Conservation (phyloP, 768 basidiomycete genomes). For the Scleroderma citrinum region DNA sequence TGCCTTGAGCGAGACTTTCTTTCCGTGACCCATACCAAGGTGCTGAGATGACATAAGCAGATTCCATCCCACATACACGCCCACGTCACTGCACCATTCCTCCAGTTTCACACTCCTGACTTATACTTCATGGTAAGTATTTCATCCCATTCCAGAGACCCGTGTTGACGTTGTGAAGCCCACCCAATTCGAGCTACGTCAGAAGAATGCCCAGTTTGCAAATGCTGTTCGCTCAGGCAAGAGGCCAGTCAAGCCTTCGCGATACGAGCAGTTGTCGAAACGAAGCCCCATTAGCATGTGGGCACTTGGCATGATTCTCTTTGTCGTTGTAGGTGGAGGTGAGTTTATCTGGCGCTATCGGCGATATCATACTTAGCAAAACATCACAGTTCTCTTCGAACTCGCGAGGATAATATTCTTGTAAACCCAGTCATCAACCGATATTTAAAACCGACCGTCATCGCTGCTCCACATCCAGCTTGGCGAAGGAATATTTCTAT, state of each 20-base stretch:
- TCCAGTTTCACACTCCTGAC: conserved; percentile 17
- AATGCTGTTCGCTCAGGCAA: conserved; percentile 68
- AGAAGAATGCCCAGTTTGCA: conserved; percentile 77
- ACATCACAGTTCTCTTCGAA: conserved; percentile 63
- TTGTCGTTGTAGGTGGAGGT: conserved; percentile 81
- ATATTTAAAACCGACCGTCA: too few species aligned
- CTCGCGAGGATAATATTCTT: conserved; percentile 61
- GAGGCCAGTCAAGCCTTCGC: conserved; percentile 66
- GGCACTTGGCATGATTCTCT: conserved; percentile 68
- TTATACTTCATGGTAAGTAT: conserved; percentile 27
- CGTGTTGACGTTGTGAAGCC: conserved; percentile 39
- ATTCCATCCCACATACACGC: too few species aligned
- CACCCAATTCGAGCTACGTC: conserved; percentile 77
- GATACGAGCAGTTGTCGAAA: conserved; percentile 65
- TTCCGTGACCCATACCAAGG: conserved; percentile 37
- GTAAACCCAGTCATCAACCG: conserved; percentile 25
- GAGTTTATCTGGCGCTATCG: conserved; percentile 19
- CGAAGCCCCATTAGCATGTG: conserved; percentile 70
- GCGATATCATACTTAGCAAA: conserved; percentile 3
- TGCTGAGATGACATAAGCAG: too few species aligned
- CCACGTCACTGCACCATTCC: conserved; percentile 21
- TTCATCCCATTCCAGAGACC: not conserved
- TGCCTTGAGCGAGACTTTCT: conserved; percentile 53
- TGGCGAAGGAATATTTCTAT: not conserved
- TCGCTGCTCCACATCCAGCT: not conserved